Percentiles rank a stretch among this genome's conserved stretches.
phyloP scores from a whole-genome alignment of 495 filamentous ascomycete genomes.

The Hypoxylon lienhwacheense region DNA sequence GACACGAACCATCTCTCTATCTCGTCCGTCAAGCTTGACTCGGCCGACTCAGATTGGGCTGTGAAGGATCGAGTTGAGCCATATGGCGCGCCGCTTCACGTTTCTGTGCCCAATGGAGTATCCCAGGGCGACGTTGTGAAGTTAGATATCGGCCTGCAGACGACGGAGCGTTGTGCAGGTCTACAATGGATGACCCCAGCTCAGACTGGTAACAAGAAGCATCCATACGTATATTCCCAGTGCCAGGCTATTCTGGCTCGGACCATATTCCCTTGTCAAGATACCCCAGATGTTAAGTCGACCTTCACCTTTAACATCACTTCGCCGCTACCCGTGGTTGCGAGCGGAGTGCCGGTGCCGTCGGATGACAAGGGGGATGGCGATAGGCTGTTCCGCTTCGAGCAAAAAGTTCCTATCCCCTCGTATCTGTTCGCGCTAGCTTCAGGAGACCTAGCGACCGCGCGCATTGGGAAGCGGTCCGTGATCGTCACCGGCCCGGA shows the following conservation, averaged over 20 bases:
- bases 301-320: conserved; percentile 86
- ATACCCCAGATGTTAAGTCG: conserved; percentile 93
- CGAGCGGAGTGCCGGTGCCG: conserved; percentile 75
- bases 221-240: conserved; percentile 97
- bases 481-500: conserved; percentile 84
- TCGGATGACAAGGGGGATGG: conserved; percentile 50
- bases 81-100: conserved; percentile 76
- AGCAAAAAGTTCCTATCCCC: conserved; percentile 88
- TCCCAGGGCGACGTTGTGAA: conserved; percentile 64
- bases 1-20: conserved; percentile 84
- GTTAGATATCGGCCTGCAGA: conserved; percentile 61
- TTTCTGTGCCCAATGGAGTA: conserved; percentile 65
- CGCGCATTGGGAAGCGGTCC: conserved; percentile 81
- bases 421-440: conserved; percentile 92
- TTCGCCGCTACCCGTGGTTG: conserved; percentile 83
- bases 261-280: conserved; percentile 93
- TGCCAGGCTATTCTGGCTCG: conserved; percentile 95
- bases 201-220: conserved; percentile 89
- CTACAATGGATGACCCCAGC: conserved; percentile 89
- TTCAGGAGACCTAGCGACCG: conserved; percentile 83
- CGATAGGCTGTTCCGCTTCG: conserved; percentile 72
- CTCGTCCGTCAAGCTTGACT: conserved; percentile 63
- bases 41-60: conserved; percentile 61
- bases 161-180: conserved; percentile 85
- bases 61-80: conserved; percentile 69